These are phyloP conservation scores for Candida andamanensis DNA, from an alignment of 805 yeast genomes.

Conservation along the genomic window DNA sequence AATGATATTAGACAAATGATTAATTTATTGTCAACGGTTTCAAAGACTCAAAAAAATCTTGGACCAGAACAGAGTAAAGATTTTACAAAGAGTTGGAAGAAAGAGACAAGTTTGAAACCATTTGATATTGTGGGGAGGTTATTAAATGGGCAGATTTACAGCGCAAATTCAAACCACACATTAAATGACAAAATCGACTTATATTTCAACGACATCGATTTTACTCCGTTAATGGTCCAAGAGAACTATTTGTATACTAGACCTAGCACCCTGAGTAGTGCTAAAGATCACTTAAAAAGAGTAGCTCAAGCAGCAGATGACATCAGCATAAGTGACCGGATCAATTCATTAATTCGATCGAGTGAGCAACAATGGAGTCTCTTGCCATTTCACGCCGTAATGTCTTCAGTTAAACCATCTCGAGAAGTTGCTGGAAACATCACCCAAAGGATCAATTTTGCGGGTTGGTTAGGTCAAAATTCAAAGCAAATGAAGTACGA, in stretches of 20 bases:
- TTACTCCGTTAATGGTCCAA: conserved; percentile 93
- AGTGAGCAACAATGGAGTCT: conserved; percentile 93
- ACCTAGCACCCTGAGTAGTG: conserved; percentile 45
- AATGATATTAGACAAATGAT: conserved; percentile 94
- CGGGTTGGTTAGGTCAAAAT: conserved; percentile 86
- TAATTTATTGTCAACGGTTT: conserved; percentile 78
- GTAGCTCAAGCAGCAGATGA: conserved; percentile 80
- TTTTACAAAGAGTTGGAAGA: conserved; percentile 73
- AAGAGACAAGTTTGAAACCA: conserved; percentile 85
- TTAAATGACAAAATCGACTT: conserved; percentile 80
- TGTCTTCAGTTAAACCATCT: conserved; percentile 81
- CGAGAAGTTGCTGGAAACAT: conserved; percentile 68
- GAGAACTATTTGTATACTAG: conserved; percentile 77
- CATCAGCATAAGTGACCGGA: conserved; percentile 78
- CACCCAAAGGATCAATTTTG: conserved; percentile 67
- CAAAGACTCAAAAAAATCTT: conserved; percentile 64
- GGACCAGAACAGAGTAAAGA: conserved; percentile 58
- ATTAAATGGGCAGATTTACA: conserved; percentile 54
- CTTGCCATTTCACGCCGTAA: conserved; percentile 83
- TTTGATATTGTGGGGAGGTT: conserved; percentile 79
- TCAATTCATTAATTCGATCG: conserved; percentile 78
- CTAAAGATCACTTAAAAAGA: conserved; percentile 52
- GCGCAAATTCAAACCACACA: conserved; percentile 46
- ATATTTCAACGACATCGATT: conserved; percentile 91
- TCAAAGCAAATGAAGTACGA: conserved; percentile 76